Base-by-base conservation (phyloP, 306 rosid genomes). In the Pyrus pyrifolia region DNA sequence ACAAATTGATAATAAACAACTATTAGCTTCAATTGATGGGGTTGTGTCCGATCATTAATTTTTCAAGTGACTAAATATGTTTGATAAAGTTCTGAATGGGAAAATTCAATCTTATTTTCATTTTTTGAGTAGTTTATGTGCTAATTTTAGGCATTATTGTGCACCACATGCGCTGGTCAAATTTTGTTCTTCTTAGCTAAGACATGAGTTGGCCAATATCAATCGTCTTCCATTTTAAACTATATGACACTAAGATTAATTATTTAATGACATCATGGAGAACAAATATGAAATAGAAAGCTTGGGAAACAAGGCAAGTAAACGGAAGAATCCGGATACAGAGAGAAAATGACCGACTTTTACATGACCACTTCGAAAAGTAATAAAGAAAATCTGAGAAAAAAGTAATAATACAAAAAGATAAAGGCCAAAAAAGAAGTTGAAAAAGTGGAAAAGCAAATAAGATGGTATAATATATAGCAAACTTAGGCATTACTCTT, bases 401-500 rank as follows among this genome's bases (percentile, higher is more conserved):
- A 23, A 61, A 61, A 17, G 27, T 3, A 63, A 17, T 14, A 64
- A 61, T 10, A 5, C 27, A 6, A 64, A 31, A 15, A 25, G 3
- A 46, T 13, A 17, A 59, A 25, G 27, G 25, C 9, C 12, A 22
- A 57, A 21, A 40, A 15, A 42, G 15, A 61, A 13, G 8, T 57
- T 22, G 11, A 21, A 23, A 72, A 72, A 8, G 55, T 31, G 51
- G 27, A 14, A 23, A 72, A 35, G 4, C 17, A 23, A 57, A 59
- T 18, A 17, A 60, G n/a, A 15, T 10, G 40, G 13, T 73, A 59
- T n/a, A 25, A 11, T 25, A 6, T 27, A 4, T 40, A 42, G 68
- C 33, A 73, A 59, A 13, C 78, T 74, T 74, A 19, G 14, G 69
- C 42, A 19, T 61, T 42, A 74, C 78, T 74, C 70, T 42, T 42